These are phyloP conservation scores for Macroventuria anomochaeta DNA, from an alignment of 2,329 filamentous ascomycete species.

Conservation along the genomic window DNA sequence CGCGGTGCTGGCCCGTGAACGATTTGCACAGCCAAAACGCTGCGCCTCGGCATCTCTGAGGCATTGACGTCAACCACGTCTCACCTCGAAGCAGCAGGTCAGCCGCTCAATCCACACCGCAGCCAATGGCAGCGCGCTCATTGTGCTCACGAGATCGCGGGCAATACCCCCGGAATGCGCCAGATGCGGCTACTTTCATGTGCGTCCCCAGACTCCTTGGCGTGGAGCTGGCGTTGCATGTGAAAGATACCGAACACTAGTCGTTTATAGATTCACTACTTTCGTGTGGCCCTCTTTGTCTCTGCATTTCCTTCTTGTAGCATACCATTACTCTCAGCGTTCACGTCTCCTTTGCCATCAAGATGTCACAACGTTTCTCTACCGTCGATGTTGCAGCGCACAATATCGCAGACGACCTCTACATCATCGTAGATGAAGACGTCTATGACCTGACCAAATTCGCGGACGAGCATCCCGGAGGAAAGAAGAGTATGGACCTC, in stretches of 20 bases:
- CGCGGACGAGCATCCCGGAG: slow-evolving; percentile 65
- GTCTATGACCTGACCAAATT: slow-evolving; percentile 89
- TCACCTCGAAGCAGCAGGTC: slow-evolving; percentile 34
- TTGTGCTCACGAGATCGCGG: slow-evolving; percentile 41
- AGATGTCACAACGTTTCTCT: slow-evolving; percentile 88
- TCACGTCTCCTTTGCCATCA: slow-evolving; percentile 17
- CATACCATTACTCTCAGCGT: slow-evolving; percentile 15
- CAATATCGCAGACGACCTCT: slow-evolving; percentile 85
- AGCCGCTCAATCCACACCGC: slow-evolving; percentile 16
- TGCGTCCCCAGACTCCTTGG: slow-evolving; percentile 40
- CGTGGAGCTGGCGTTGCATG: slow-evolving; percentile 40
- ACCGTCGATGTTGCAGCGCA: slow-evolving; percentile 87
- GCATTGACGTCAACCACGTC: slow-evolving; percentile 38
- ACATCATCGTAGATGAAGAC: slow-evolving; percentile 91
- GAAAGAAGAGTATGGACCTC: slow-evolving; percentile 68
- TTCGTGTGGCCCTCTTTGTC: slow-evolving; percentile 26
- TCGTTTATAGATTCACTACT: slow-evolving; percentile 33
- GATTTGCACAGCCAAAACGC: neutral
- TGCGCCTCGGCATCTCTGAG: slow-evolving; percentile 37
- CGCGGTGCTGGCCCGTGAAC: slow-evolving; percentile 8
- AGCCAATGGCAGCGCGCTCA: slow-evolving; percentile 38
- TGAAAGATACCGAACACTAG: slow-evolving; percentile 39
- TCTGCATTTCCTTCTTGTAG: slow-evolving; percentile 23
- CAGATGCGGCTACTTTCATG: slow-evolving; percentile 36
- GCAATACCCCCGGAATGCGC: slow-evolving; percentile 29